A percentile compares a stretch with the other conserved stretches of the same genome.
Evolutionary conservation across 305 asterid genomes (phyloP).

Genomic region (Fraxinus latifolia): DNA sequence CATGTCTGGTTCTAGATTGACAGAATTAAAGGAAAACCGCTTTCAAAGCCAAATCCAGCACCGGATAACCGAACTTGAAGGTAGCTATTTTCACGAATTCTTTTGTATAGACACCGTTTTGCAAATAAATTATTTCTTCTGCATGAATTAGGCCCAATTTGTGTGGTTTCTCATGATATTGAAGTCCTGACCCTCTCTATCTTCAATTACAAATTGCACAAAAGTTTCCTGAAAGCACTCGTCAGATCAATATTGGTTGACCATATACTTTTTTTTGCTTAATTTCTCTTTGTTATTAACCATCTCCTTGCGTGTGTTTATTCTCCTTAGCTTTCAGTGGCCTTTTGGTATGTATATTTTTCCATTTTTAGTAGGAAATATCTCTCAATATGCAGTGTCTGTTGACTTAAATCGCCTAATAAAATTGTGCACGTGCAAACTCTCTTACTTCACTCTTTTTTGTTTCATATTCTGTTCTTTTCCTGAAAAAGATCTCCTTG

Average conservation of each 20-base stretch:
- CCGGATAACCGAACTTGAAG: slow-evolving; percentile 83
- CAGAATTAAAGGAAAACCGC: slow-evolving; percentile 61
- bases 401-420: not conserved
- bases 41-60: slow-evolving; percentile 60
- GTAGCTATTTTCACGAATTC: slow-evolving; percentile 38
- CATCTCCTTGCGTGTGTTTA: not conserved
- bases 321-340: not conserved
- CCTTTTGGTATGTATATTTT: not conserved
- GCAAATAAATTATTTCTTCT: slow-evolving; percentile 1
- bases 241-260: not conserved
- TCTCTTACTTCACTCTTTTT: not conserved
- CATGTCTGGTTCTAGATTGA: slow-evolving; percentile 64
- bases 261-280: slow-evolving; percentile 9
- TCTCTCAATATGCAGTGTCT: not conserved
- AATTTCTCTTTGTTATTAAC: slow-evolving; percentile 6
- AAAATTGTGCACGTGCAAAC: not conserved
- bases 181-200: slow-evolving; percentile 13
- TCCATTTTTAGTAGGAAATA: not conserved
- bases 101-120: slow-evolving; percentile 14
- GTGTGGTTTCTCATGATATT: slow-evolving; percentile 17
- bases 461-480: not conserved
- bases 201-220: not conserved
- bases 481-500: not conserved
- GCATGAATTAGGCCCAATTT: not conserved
- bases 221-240: slow-evolving; percentile 9